phyloP scores from a whole-genome alignment of 768 basidiomycete species.

The Boletellus ananas region DNA sequence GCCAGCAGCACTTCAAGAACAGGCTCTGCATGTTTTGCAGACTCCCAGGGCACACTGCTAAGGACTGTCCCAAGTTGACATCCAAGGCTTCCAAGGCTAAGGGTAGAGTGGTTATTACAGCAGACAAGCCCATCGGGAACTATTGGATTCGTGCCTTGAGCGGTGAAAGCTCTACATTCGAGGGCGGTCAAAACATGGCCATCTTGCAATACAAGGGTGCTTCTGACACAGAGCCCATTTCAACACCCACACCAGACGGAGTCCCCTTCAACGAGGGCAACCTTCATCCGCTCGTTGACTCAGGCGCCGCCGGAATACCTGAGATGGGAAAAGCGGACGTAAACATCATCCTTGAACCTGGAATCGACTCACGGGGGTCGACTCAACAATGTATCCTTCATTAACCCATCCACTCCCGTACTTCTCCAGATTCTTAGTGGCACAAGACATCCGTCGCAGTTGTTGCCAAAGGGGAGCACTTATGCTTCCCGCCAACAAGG shows the following conservation, averaged over 20 bases:
- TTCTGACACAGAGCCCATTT: constrained; percentile 40
- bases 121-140: constrained; percentile 45
- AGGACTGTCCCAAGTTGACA: too few relatives aligned
- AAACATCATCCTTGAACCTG: constrained; percentile 23
- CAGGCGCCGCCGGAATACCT: constrained; percentile 40
- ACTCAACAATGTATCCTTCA: constrained; percentile 33
- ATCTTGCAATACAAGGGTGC: constrained; percentile 53
- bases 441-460: constrained; percentile 38
- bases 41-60: too few relatives aligned
- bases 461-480: constrained; percentile 48
- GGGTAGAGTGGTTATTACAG: constrained; percentile 42
- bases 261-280: constrained; percentile 37
- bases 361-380: constrained; percentile 8
- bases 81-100: too few relatives aligned
- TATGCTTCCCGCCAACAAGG: constrained; percentile 44
- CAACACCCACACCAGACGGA: constrained; percentile 20
- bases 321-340: constrained; percentile 35
- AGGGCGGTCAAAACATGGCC: constrained; percentile 43
- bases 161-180: constrained; percentile 25
- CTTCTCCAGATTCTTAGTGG: constrained; percentile 61
- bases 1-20: too few relatives aligned
- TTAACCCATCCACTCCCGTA: constrained; percentile 45
- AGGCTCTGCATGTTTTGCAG: too few relatives aligned
- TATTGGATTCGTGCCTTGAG: constrained; percentile 53
- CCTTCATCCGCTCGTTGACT: constrained; percentile 35